Evolutionary conservation across 2,329 filamentous ascomycete genomes (phyloP).

Genomic region (Blastomyces parvus): DNA sequence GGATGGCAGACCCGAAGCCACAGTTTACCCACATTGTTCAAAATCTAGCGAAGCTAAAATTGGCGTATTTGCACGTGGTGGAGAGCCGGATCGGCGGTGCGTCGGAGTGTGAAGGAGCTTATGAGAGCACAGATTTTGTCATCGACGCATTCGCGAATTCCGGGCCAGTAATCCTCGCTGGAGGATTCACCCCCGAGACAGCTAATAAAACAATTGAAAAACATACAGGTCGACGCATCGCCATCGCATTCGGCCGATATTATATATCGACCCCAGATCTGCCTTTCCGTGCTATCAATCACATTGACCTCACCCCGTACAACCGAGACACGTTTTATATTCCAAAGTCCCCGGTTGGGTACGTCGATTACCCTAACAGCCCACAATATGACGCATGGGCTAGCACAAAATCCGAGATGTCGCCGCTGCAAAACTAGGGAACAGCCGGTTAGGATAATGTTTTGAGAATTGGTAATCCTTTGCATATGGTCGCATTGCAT

Average conservation of each 20-base stretch:
- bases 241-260: conserved; percentile 35
- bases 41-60: conserved; percentile 42
- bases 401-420: neutral
- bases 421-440: neutral
- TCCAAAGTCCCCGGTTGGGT: conserved; percentile 29
- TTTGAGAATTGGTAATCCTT: neutral
- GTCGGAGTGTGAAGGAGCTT: conserved; percentile 23
- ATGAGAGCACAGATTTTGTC: conserved; percentile 22
- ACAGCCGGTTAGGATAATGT: neutral
- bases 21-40: conserved; percentile 53
- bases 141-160: conserved; percentile 37
- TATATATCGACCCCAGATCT: conserved; percentile 41
- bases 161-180: conserved; percentile 43
- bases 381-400: conserved; percentile 5
- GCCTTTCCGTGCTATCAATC: conserved; percentile 33
- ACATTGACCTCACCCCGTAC: conserved; percentile 31
- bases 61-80: conserved; percentile 55
- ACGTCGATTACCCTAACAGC: conserved; percentile 30
- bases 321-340: conserved; percentile 36
- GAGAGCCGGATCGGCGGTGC: conserved; percentile 43
- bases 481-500: neutral
- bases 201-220: conserved; percentile 30
- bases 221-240: conserved; percentile 24
- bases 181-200: conserved; percentile 36
- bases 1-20: conserved; percentile 52